phyloP scores from a whole-genome alignment of 106 monocot species.

The Acanthochlamys bracteata region DNA sequence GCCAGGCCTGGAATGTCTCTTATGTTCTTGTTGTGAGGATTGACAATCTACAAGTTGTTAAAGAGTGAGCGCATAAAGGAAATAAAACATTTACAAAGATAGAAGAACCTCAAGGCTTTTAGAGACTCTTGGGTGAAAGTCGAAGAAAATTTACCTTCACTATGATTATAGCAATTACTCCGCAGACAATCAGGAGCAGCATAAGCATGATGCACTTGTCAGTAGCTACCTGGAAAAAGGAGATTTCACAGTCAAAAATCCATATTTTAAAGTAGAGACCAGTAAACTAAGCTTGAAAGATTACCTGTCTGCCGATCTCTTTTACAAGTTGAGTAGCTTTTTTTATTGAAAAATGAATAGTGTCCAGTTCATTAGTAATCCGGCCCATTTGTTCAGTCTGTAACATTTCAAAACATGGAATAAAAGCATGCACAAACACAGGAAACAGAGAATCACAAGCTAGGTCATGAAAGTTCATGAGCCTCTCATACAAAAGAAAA shows the following conservation, averaged over 20 bases:
- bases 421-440: not conserved
- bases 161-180: slow-evolving; percentile 78
- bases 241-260: too few species aligned
- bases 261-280: not conserved
- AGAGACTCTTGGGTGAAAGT: not conserved
- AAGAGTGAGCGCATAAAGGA: not conserved
- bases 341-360: slow-evolving; percentile 81
- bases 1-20: slow-evolving; percentile 81
- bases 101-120: too few species aligned
- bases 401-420: slow-evolving; percentile 3
- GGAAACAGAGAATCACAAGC: not conserved
- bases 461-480: too few species aligned
- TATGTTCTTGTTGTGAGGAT: slow-evolving; percentile 73
- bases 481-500: not conserved
- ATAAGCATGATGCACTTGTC: slow-evolving; percentile 97
- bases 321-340: slow-evolving; percentile 80
- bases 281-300: not conserved
- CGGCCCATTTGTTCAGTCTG: slow-evolving; percentile 97
- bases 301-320: slow-evolving; percentile 88
- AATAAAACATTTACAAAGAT: too few species aligned
- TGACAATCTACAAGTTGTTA: slow-evolving; percentile 45
- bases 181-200: slow-evolving; percentile 71
- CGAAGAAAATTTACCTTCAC: slow-evolving; percentile 55
- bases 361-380: slow-evolving; percentile 87
- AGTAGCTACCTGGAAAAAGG: slow-evolving; percentile 68